These are phyloP conservation scores for Catharanthus roseus DNA, from an alignment of 257 asterid species.

Conservation along the genomic window DNA sequence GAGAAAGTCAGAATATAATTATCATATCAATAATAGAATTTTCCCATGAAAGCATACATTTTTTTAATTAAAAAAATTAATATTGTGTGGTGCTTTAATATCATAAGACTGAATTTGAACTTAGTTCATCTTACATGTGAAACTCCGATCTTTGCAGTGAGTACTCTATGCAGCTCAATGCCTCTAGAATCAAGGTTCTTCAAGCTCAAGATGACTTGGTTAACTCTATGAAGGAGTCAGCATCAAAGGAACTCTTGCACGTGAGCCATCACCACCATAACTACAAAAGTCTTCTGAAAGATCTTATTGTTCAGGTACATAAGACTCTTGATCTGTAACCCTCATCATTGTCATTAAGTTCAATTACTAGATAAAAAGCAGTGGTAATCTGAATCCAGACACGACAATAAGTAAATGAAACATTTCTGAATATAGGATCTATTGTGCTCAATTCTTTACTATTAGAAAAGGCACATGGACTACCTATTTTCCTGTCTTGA, in stretches of 20 bases:
- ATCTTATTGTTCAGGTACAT: constrained; percentile 75
- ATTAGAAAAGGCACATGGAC: neutral
- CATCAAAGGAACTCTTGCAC: constrained; percentile 47
- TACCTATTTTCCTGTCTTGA: neutral
- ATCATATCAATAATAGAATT: neutral
- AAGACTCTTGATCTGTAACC: neutral
- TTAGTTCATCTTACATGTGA: neutral
- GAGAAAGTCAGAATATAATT: neutral
- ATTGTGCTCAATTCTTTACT: neutral
- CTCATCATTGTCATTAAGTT: neutral
- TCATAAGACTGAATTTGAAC: neutral
- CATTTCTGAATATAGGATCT: neutral
- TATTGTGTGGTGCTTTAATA: neutral
- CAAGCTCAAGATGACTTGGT: constrained; percentile 90
- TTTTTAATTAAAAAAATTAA: neutral
- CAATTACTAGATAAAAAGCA: neutral
- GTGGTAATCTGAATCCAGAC: neutral
- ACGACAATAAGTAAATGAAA: neutral
- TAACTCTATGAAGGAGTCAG: constrained; percentile 63
- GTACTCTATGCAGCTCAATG: constrained; percentile 80
- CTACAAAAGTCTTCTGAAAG: constrained; percentile 57
- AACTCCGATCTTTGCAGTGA: constrained; percentile 41
- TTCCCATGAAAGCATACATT: neutral
- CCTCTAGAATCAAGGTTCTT: constrained; percentile 76
- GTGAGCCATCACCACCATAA: constrained; percentile 47